Evolutionary conservation across 2,329 filamentous ascomycete genomes (phyloP).

Genomic region (Rachicladosporium sp.): DNA sequence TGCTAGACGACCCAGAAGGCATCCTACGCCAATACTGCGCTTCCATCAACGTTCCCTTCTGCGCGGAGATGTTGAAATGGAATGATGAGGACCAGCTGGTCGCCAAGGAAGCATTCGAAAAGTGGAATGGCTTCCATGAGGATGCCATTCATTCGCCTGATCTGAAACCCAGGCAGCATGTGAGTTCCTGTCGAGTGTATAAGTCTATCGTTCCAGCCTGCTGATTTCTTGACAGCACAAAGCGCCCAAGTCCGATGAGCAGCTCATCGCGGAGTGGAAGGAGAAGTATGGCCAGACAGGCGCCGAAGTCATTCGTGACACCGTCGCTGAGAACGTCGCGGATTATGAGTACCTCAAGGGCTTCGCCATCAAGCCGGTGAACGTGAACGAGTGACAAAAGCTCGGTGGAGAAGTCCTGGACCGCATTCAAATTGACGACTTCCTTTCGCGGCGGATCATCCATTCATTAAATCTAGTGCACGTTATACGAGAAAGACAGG

Average conservation of each 20-base stretch:
- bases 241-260: constrained; percentile 51
- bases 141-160: constrained; percentile 77
- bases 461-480: too few species aligned
- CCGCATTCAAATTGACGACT: too few species aligned
- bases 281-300: constrained; percentile 63
- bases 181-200: constrained; percentile 24
- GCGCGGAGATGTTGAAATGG: constrained; percentile 73
- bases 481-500: too few species aligned
- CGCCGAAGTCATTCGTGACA: constrained; percentile 55
- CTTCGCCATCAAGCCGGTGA: constrained; percentile 48
- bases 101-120: constrained; percentile 71
- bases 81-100: constrained; percentile 56
- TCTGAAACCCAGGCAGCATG: constrained; percentile 56
- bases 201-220: not conserved
- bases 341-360: constrained; percentile 75
- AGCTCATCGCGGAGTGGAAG: constrained; percentile 59
- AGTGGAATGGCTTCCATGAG: constrained; percentile 95
- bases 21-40: constrained; percentile 71
- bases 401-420: too few species aligned
- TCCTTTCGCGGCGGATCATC: too few species aligned
- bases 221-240: constrained; percentile 34
- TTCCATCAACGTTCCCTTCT: constrained; percentile 66
- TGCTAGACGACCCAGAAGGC: constrained; percentile 70
- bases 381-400: too few species aligned
- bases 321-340: constrained; percentile 56